These are phyloP conservation scores for Pseudonectria foliicola DNA, from an alignment of 2,329 filamentous ascomycete species.

Conservation along the genomic window DNA sequence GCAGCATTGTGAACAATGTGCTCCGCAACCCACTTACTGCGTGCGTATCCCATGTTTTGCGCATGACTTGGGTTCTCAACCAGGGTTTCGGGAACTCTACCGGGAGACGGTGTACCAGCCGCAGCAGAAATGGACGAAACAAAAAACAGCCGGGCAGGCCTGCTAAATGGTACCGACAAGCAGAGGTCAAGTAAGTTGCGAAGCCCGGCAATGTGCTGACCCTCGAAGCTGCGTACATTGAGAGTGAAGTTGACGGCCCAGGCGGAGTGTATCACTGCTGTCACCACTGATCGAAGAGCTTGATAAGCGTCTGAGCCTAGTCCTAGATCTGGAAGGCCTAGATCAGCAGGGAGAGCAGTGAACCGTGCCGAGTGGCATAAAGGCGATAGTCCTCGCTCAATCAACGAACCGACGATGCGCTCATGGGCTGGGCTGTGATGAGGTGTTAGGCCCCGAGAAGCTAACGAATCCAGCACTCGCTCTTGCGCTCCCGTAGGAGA, in stretches of 20 bases:
- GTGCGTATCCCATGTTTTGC: slow-evolving; percentile 44
- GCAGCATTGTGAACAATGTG: slow-evolving; percentile 31
- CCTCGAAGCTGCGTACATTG: slow-evolving; percentile 39
- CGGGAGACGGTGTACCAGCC: slow-evolving; percentile 30
- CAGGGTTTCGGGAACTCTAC: slow-evolving; percentile 28
- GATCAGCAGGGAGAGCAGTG: slow-evolving; percentile 32
- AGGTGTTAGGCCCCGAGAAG: slow-evolving; percentile 25
- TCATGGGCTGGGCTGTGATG: slow-evolving; percentile 10
- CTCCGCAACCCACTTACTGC: slow-evolving; percentile 43
- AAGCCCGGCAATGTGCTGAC: slow-evolving; percentile 36
- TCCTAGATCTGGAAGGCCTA: slow-evolving; percentile 34
- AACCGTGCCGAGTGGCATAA: slow-evolving; percentile 24
- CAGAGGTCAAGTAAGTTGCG: slow-evolving; percentile 38
- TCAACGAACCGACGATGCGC: slow-evolving; percentile 25
- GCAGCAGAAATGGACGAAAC: slow-evolving; percentile 37
- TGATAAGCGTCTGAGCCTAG: slow-evolving; percentile 22
- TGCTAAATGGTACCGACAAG: slow-evolving; percentile 22
- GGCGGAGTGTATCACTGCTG: slow-evolving; percentile 41
- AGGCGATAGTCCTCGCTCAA: slow-evolving; percentile 17
- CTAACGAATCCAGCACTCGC: slow-evolving; percentile 24
- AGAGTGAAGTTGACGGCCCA: slow-evolving; percentile 52
- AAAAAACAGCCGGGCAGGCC: slow-evolving; percentile 35
- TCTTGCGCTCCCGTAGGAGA: slow-evolving; percentile 24
- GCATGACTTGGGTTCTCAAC: slow-evolving; percentile 31
- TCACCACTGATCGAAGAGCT: slow-evolving; percentile 26